Evolutionary conservation across 169 alveolate genomes (phyloP).

Genomic region (Plasmodium sp.): DNA sequence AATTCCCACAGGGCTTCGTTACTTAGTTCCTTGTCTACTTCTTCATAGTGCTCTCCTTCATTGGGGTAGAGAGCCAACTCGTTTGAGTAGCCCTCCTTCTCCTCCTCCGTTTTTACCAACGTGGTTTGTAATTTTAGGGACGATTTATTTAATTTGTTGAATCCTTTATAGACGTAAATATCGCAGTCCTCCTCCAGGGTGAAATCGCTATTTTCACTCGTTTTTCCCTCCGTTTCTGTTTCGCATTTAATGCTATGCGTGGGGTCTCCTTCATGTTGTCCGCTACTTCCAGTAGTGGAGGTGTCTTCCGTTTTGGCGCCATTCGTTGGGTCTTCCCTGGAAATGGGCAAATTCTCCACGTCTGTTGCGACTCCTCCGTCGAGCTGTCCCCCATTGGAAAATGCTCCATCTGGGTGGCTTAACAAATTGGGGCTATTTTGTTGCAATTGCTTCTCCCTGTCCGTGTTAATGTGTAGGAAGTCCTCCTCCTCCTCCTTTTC

Average conservation of each 20-base stretch:
- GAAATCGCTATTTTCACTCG: conserved; percentile 24
- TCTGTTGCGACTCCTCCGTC: not conserved
- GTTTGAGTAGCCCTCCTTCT: conserved; percentile 11
- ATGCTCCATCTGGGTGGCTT: not conserved
- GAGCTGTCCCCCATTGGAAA: not conserved
- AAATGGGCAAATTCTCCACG: not conserved
- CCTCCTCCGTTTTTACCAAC: conserved; percentile 30
- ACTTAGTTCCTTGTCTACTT: conserved; percentile 29
- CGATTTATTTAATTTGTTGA: conserved; percentile 41
- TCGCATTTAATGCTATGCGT: not conserved
- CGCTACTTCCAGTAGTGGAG: not conserved
- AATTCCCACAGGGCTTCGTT: conserved; percentile 53
- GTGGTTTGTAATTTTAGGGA: conserved; percentile 48
- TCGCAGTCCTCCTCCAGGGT: conserved; percentile 66
- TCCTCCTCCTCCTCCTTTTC: conserved; percentile 8
- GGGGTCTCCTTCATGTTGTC: not conserved
- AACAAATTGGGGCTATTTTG: not conserved
- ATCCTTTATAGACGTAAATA: conserved; percentile 51
- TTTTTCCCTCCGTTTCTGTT: not conserved
- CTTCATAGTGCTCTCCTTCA: conserved; percentile 20
- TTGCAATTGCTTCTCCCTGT: not conserved
- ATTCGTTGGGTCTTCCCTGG: not conserved
- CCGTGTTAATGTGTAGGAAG: not conserved
- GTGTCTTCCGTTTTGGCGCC: not conserved
- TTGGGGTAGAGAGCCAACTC: conserved; percentile 13